Evolutionary conservation across 2,329 filamentous ascomycete species (phyloP).

Genomic region (Pseudogymnoascus sp.): DNA sequence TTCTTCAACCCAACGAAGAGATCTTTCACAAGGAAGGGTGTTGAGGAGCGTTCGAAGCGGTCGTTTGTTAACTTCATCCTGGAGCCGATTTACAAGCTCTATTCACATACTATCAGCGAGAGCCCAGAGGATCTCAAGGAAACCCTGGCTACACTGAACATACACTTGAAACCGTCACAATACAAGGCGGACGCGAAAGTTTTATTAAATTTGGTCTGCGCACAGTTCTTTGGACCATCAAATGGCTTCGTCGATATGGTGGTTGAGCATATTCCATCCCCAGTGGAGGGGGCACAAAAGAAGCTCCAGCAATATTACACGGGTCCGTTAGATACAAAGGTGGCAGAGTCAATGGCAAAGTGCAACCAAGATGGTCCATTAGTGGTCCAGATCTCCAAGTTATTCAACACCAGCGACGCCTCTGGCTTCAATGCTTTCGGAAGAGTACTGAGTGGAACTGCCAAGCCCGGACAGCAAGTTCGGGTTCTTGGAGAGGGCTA

Average conservation of each 20-base stretch:
- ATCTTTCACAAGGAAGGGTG: constrained; percentile 80
- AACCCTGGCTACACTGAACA: constrained; percentile 72
- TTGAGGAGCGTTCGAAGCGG: constrained; percentile 72
- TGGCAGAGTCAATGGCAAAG: constrained; percentile 68
- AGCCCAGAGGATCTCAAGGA: constrained; percentile 75
- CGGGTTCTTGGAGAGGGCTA: constrained; percentile 92
- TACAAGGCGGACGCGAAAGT: constrained; percentile 85
- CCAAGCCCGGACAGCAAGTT: constrained; percentile 70
- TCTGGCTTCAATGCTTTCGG: constrained; percentile 85
- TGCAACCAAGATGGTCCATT: constrained; percentile 88
- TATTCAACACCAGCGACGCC: constrained; percentile 87
- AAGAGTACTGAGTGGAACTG: constrained; percentile 86
- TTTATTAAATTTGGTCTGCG: constrained; percentile 80
- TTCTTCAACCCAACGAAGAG: constrained; percentile 90
- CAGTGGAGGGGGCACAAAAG: constrained; percentile 65
- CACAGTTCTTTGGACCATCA: constrained; percentile 89
- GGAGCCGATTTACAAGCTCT: constrained; percentile 96
- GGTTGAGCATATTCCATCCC: constrained; percentile 80
- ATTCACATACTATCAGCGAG: constrained; percentile 88
- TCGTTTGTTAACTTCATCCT: constrained; percentile 92
- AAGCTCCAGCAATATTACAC: constrained; percentile 86
- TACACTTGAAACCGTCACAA: constrained; percentile 83
- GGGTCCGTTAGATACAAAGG: constrained; percentile 73
- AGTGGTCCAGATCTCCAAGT: constrained; percentile 85
- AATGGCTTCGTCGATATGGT: constrained; percentile 95